These are phyloP conservation scores for Pseudofabraea citricarpa DNA, from an alignment of 2,329 filamentous ascomycete species.

Conservation along the genomic window DNA sequence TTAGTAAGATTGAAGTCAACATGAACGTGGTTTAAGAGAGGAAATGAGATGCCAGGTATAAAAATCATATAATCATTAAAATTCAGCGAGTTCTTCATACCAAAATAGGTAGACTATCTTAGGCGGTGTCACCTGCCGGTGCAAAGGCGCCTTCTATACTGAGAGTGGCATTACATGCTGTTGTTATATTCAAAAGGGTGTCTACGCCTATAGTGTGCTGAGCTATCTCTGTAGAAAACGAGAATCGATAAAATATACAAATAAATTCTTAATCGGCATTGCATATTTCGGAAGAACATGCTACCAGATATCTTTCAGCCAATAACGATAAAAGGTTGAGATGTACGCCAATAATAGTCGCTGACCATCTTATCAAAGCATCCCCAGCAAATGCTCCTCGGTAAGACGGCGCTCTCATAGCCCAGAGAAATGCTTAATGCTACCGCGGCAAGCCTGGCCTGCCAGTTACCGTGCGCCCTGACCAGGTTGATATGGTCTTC, in stretches of 20 bases:
- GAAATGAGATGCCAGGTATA: not conserved
- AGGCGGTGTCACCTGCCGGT: too few relatives aligned
- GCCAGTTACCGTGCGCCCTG: conserved; percentile 6
- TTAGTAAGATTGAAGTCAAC: conserved; percentile 1
- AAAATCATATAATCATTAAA: not conserved
- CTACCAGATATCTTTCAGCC: too few relatives aligned
- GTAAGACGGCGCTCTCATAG: not conserved
- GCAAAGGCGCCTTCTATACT: too few relatives aligned
- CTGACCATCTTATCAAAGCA: not conserved
- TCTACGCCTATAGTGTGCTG: too few relatives aligned
- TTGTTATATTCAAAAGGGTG: too few relatives aligned
- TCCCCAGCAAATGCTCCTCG: conserved; percentile 3
- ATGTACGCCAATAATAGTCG: not conserved
- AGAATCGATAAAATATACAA: too few relatives aligned
- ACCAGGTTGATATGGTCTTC: not conserved
- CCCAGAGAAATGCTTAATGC: conserved; percentile 12
- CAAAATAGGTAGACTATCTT: too few relatives aligned
- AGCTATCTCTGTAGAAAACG: too few relatives aligned
- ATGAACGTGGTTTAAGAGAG: not conserved
- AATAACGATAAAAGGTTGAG: not conserved
- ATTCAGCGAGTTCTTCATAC: not conserved
- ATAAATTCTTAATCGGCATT: too few relatives aligned
- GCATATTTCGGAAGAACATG: too few relatives aligned
- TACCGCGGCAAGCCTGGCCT: conserved; percentile 8
- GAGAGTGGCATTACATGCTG: too few relatives aligned